Evolutionary conservation across 352 stramenopile genomes (phyloP), one percentile per base, ranked within the genome.

Genomic region (Aphanomyces invadans): DNA sequence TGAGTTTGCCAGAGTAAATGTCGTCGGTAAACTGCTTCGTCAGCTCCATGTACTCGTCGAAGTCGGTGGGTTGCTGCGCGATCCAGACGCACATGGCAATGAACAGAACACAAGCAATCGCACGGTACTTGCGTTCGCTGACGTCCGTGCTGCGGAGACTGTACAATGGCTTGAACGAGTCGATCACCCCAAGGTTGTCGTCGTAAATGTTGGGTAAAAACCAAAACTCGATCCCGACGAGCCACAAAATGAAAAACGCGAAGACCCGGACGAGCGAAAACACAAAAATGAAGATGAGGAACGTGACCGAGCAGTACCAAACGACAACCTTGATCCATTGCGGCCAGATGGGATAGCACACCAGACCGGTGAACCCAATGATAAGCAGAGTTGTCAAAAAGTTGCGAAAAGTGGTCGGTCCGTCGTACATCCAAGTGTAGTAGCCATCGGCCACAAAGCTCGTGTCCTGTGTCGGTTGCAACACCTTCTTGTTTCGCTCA

Each of bases 11-110:
- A 33, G 94, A 97, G 84, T 99, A 99, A 69, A 99, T 95, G 81
- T 99, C 97, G 74, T 98, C 95, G 62, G 98, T 97, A 73, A 99
- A 99, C 76, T 99, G 96, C 73, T 97, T 98, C 70, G 98, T 98
- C 31, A 96, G 88, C 71, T 93, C 80, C 73, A 99, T 97, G 83
- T 99, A 99, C 4, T 97, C 95, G 86, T 99, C 97, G 80, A 99
- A 99, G 75, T 99, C 96, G 11, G 96, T 99, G 11, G 97, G 97
- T 77, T 99, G 97, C 65, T 98, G 98, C 65, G 97, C 96, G 48
- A 97, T 95, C 96, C 96, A 99, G 17, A 97, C 94, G 70, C 93
- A 97, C 70, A 99, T 99, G 4, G 80, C 95, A 15, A 93, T 86
- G 63, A 99, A 97, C 15, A 86, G 83, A 25, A 98, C 71, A 48